Evolutionary conservation across 768 basidiomycete genomes (phyloP).

Genomic region (Cubamyces sp.): DNA sequence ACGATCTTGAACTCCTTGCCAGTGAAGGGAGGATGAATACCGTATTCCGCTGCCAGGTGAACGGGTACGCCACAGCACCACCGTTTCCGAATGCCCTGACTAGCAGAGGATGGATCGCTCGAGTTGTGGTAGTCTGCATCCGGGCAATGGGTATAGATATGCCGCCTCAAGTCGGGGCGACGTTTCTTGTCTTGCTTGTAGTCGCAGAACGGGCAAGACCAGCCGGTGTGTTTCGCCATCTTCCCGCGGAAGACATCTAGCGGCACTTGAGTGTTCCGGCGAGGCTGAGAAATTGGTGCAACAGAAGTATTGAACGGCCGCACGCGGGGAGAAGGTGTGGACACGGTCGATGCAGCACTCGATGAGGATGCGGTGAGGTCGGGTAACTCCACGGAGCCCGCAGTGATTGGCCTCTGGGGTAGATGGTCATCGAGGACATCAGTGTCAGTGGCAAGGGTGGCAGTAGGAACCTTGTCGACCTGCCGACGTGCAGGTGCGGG

Average conservation of each 20-base stretch:
- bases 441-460: too few species aligned
- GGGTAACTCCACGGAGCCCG: too few species aligned
- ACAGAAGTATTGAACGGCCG: background rate
- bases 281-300: background rate
- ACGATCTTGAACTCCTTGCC: too few species aligned
- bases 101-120: background rate
- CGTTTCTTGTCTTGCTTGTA: background rate
- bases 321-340: background rate
- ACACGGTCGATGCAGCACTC: background rate
- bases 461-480: too few species aligned
- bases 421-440: too few species aligned
- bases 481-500: too few species aligned
- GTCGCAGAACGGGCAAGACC: slow-evolving; percentile 9
- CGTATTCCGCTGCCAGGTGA: background rate
- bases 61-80: background rate
- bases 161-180: slow-evolving; percentile 5
- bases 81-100: background rate
- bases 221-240: background rate
- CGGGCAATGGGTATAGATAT: slow-evolving; percentile 2
- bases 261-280: background rate
- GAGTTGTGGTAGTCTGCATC: background rate
- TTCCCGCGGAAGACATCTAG: background rate
- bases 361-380: background rate
- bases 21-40: background rate
- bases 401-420: too few species aligned